Conservation (phyloP, 345 rosid species). For the Camelina laxa region DNA sequence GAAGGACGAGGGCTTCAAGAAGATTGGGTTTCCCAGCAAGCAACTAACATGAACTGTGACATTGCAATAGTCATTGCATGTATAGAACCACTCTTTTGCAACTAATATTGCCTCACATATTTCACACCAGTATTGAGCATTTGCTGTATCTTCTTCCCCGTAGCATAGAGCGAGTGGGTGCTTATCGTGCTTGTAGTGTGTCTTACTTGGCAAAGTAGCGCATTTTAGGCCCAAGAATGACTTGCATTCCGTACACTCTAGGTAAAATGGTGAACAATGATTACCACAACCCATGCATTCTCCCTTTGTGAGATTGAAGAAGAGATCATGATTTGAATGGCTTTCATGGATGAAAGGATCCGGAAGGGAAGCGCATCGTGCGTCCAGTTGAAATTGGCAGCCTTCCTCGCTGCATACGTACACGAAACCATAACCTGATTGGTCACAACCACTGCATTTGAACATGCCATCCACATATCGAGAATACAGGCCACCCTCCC, state of each 20-base stretch:
- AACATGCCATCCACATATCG: not conserved
- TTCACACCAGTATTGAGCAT: not conserved
- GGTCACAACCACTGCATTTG: not conserved
- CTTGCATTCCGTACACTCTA: not conserved
- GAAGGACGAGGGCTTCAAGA: no score
- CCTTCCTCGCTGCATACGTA: not conserved
- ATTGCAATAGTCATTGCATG: not conserved
- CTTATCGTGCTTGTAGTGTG: not conserved
- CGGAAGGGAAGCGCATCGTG: not conserved
- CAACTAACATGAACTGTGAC: not conserved
- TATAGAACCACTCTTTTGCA: conserved; percentile 3
- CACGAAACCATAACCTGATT: not conserved
- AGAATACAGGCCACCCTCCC: no score
- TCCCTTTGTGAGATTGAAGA: not conserved
- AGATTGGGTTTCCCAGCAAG: not conserved
- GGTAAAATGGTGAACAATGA: not conserved
- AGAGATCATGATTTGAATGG: not conserved
- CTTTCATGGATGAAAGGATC: not conserved
- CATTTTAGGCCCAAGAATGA: not conserved
- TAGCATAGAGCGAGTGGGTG: conserved; percentile 16
- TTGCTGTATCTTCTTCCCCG: not conserved
- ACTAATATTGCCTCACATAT: not conserved
- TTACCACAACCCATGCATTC: not conserved
- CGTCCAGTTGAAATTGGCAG: not conserved
- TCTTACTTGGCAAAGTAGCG: not conserved